These are phyloP conservation scores for Didymosphaeria variabile DNA, from an alignment of 2,329 filamentous ascomycete genomes.

Conservation along the genomic window DNA sequence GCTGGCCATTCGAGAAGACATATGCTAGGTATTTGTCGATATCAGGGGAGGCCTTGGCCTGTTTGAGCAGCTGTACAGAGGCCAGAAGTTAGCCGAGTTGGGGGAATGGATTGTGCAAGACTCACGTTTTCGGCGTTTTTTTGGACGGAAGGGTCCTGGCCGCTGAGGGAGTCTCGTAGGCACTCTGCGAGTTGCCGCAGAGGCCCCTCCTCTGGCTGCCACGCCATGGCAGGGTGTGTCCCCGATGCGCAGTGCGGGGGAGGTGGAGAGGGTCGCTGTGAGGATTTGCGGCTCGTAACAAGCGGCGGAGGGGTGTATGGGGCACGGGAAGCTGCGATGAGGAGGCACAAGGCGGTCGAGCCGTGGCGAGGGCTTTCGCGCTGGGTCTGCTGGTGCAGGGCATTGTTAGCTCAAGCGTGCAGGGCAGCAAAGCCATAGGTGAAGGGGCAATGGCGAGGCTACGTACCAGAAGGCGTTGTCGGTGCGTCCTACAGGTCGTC, in stretches of 20 bases:
- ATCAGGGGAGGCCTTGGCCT: slow-evolving; percentile 88
- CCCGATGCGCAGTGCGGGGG: slow-evolving; percentile 26
- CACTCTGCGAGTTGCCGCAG: slow-evolving; percentile 88
- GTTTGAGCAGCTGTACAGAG: slow-evolving; percentile 81
- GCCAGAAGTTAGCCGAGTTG: slow-evolving; percentile 35
- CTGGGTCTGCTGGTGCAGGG: slow-evolving; percentile 39
- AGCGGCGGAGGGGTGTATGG: slow-evolving; percentile 17
- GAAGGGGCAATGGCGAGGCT: slow-evolving; percentile 33
- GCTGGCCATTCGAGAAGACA: slow-evolving; percentile 77
- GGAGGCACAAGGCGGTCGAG: slow-evolving; percentile 22
- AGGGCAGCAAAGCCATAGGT: slow-evolving; percentile 29
- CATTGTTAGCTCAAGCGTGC: slow-evolving; percentile 43
- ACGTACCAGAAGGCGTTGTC: slow-evolving; percentile 45
- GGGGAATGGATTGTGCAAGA: slow-evolving; percentile 34
- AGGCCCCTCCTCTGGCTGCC: slow-evolving; percentile 89
- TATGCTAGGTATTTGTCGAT: slow-evolving; percentile 98
- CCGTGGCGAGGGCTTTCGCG: slow-evolving; percentile 35
- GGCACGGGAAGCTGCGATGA: slow-evolving; percentile 19
- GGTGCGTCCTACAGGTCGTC: slow-evolving; percentile 43
- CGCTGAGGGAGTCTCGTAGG: slow-evolving; percentile 90
- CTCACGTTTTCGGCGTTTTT: slow-evolving; percentile 89
- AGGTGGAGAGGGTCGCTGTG: slow-evolving; percentile 11
- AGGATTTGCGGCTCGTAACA: slow-evolving; percentile 7
- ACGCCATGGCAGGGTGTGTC: slow-evolving; percentile 71
- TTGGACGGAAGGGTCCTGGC: slow-evolving; percentile 79